Percentiles rank a stretch among this genome's conserved stretches.
These are phyloP conservation scores for Exophiala spinifera DNA, from an alignment of 2,329 filamentous ascomycete species.

Conservation along the genomic window DNA sequence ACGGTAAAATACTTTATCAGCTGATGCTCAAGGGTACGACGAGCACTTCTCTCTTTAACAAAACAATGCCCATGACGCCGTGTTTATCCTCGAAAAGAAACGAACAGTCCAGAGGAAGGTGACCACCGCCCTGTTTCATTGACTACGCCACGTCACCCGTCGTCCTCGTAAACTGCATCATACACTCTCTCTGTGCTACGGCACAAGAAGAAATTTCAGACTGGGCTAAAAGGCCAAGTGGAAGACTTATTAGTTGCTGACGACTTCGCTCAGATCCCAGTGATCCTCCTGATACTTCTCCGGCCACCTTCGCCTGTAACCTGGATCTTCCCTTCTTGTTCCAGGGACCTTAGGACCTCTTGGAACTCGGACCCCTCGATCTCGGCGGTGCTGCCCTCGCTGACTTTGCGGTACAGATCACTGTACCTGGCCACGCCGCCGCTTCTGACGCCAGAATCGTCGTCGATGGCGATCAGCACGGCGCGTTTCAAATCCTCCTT, in stretches of 20 bases:
- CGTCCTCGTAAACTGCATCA: too few relatives aligned
- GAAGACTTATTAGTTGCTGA: not conserved
- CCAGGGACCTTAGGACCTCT: constrained; percentile 73
- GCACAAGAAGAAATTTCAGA: not conserved
- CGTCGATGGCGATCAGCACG: constrained; percentile 70
- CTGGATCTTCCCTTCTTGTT: constrained; percentile 79
- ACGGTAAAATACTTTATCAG: too few relatives aligned
- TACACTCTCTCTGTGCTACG: not conserved
- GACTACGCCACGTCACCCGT: too few relatives aligned
- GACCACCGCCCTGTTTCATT: too few relatives aligned
- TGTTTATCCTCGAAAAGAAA: too few relatives aligned
- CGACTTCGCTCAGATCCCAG: constrained; percentile 37
- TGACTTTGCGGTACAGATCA: constrained; percentile 72
- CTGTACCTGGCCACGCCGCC: constrained; percentile 69
- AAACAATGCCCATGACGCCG: too few relatives aligned
- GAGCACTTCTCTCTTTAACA: too few relatives aligned
- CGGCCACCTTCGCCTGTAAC: constrained; percentile 80
- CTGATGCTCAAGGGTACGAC: too few relatives aligned
- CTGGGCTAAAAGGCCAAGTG: too few relatives aligned
- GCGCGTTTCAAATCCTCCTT: constrained; percentile 82
- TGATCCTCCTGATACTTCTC: constrained; percentile 75
- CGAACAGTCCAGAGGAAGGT: too few relatives aligned
- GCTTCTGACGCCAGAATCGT: constrained; percentile 43
- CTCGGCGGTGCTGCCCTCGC: constrained; percentile 65
- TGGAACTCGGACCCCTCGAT: constrained; percentile 78